phyloP scores from a whole-genome alignment of 176 grass and related monocot genomes.

The Pontederia crassipes region DNA sequence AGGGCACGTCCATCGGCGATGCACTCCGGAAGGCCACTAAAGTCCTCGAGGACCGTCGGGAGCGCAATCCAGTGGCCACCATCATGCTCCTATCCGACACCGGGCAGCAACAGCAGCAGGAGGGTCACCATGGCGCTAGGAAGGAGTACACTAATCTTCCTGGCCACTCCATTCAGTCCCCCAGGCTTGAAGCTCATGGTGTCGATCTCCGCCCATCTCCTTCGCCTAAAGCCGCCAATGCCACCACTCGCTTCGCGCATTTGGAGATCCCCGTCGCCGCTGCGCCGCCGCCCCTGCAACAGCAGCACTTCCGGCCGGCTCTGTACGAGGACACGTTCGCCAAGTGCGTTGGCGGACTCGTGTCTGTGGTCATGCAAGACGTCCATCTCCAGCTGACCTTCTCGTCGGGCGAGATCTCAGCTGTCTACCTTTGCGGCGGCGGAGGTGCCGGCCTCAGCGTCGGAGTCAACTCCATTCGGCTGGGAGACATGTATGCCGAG shows the following conservation, averaged over 20 bases:
- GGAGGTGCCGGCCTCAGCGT: slow-evolving; percentile 27
- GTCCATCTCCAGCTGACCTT: slow-evolving; percentile 54
- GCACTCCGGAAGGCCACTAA: slow-evolving; percentile 87
- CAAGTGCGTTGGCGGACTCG: slow-evolving; percentile 76
- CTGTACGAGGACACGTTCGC: slow-evolving; percentile 52
- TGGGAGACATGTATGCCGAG: slow-evolving; percentile 81
- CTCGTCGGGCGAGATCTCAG: slow-evolving; percentile 55
- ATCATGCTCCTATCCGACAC: slow-evolving; percentile 89
- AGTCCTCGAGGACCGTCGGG: slow-evolving; percentile 71
- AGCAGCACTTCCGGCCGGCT: neutral
- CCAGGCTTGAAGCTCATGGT: neutral
- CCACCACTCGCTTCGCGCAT: slow-evolving; percentile 60
- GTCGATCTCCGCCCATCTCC: neutral
- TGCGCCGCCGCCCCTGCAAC: slow-evolving; percentile 13
- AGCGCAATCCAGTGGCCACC: slow-evolving; percentile 81
- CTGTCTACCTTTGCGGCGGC: slow-evolving; percentile 53
- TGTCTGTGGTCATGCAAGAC: slow-evolving; percentile 88
- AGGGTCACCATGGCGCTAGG: neutral
- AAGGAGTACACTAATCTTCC: neutral
- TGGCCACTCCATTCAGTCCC: neutral
- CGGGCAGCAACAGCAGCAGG: slow-evolving; percentile 30
- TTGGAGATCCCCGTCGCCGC: slow-evolving; percentile 59
- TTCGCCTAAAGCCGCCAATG: neutral
- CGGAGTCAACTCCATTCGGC: slow-evolving; percentile 4
- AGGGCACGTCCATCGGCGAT: slow-evolving; percentile 45